Base-by-base conservation (phyloP, 139 green algal species). In the Closterium sp. region DNA sequence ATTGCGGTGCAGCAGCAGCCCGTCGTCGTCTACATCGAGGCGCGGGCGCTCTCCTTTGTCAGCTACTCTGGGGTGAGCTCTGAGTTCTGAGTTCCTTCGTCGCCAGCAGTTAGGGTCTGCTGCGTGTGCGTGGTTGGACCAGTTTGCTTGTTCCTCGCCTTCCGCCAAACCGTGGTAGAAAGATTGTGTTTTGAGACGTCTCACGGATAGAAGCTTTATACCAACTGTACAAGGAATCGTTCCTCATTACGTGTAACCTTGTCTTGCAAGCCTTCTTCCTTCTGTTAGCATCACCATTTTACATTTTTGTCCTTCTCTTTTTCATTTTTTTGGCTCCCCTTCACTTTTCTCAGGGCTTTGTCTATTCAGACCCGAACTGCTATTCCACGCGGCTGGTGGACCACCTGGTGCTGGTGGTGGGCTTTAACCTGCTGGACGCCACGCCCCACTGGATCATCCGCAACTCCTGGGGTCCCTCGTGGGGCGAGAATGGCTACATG, bases 401-500 rank as follows among this genome's bases (percentile, higher is more conserved):
- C 83, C 83, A 86, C 25, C n/a, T 33, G 83, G 83, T 86, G 83
- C 19, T 86, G 83, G n/a, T 86, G 83, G 83, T 86, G 83, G 83
- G 83, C 10, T 86, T 34, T 23, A 86, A 86, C 83, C 83, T 86
- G n/a, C n/a, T 33, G 83, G 83, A 32, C 83, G 30, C n/a, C 7
- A 86, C 83, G n/a, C 83, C 83, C 83, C 83, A 86, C 83, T 33
- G n/a, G n/a, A 86, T 86, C 83, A 86, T 86, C 83, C 83, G 83
- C 83, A 76, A 76, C 55, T 76, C 55, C 23, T 76, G 55, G 55
- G 55, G 55, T 19, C 55, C 55, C 23, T 76, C 55, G 55, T 76
- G 55, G 55, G 55, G 55, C 55, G 55, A 76, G 12, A 76, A 76
- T 4, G 55, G 55, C 55, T 76, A 76, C 55, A 76, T 76, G 55